Conservation (phyloP, 768 basidiomycete species). For the Naganishia antarctica region DNA sequence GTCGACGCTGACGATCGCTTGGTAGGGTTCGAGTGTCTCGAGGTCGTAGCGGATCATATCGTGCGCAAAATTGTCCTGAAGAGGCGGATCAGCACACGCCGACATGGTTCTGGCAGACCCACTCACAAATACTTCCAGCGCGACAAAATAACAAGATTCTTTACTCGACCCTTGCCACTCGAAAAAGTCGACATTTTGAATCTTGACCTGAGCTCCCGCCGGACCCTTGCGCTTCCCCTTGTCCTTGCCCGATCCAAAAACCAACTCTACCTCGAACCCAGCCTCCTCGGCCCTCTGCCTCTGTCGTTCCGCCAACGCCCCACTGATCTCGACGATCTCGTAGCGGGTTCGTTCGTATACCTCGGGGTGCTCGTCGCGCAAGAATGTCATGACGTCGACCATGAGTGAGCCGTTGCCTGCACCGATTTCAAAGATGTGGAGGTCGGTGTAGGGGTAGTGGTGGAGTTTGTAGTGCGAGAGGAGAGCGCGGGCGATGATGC, state of each 20-base stretch:
- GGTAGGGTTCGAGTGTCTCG: constrained; percentile 70
- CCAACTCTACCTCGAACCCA: constrained; percentile 38
- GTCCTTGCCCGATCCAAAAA: constrained; percentile 52
- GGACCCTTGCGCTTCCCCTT: constrained; percentile 48
- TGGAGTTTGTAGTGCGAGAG: constrained; percentile 88
- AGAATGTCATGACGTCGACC: constrained; percentile 73
- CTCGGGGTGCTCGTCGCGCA: constrained; percentile 68
- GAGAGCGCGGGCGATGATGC: constrained; percentile 80
- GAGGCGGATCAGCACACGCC: not conserved
- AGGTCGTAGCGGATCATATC: constrained; percentile 89
- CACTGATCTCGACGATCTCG: constrained; percentile 90
- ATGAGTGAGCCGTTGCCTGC: constrained; percentile 97
- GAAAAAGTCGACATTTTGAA: constrained; percentile 63
- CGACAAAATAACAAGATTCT: constrained; percentile 85
- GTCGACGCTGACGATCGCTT: constrained; percentile 75
- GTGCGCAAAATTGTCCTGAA: constrained; percentile 90
- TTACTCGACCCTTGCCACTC: constrained; percentile 59
- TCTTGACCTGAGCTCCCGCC: constrained; percentile 58
- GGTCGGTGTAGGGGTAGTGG: constrained; percentile 92
- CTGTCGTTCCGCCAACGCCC: constrained; percentile 69
- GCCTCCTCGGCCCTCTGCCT: constrained; percentile 38
- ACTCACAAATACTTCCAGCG: constrained; percentile 89
- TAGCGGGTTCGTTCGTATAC: constrained; percentile 91
- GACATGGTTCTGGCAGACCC: not conserved
- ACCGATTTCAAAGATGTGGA: constrained; percentile 94